Base-by-base conservation (phyloP, 108 stramenopile genomes). In the Epithemia pelagica region DNA sequence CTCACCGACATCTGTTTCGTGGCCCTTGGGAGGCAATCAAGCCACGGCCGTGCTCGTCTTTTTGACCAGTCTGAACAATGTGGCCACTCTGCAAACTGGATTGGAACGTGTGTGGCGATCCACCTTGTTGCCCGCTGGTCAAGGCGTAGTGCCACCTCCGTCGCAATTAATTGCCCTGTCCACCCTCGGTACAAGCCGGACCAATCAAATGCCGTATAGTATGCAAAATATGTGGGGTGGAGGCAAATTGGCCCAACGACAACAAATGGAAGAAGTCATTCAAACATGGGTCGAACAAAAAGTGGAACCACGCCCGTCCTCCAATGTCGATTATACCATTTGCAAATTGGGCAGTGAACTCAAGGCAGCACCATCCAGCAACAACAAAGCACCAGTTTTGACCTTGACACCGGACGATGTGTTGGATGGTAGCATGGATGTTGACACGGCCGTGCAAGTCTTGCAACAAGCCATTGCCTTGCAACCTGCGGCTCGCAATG, bases 311-410 rank as follows among this genome's bases (percentile, higher is more conserved):
- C 62, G 52, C 0, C 32, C 61, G 24, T 64, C 74, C 37, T 22
- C 2, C 7, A 68, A 82, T 25, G 65, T 90, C 66, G 92, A 90
- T 71, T 93, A 84, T 60, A 93, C 89, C 0, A 76, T 93, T 64
- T 76, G 86, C 61, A 93, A 93, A 74, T 64, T 89, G 29, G 86
- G 85, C 29, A n/a, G n/a, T n/a, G 87, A 88, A 30, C 56, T 83
- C 28, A 69, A 74, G 24, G 77, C 74, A 37, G 67, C 53, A 28
- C 61, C 56, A 0, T 58, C 24, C 52, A 59, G 32, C 32, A 55
- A 31, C 26, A 54, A 58, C 8, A 68, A 58, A 28, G n/a, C n/a
- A n/a, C n/a, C n/a, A n/a, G n/a, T n/a, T n/a, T 71, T 85, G 54
- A 28, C 52, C 2, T 67, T 91, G 23, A 57, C 26, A 32, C 81